Evolutionary conservation across 805 yeast species (phyloP).

Genomic region (Candida pseudoglaebosa): DNA sequence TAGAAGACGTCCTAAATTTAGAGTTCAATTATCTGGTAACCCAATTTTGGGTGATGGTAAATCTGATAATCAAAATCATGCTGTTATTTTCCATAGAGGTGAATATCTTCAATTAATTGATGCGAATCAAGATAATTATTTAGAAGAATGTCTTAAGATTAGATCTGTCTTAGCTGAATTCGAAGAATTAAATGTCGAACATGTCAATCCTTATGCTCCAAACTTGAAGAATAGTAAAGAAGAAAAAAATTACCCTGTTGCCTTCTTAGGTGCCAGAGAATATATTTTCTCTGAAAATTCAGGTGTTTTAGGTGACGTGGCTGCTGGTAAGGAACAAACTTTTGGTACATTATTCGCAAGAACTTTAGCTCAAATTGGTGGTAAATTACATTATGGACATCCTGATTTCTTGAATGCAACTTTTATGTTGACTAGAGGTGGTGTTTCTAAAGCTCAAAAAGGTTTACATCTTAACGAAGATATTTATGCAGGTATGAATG

Average conservation of each 20-base stretch:
- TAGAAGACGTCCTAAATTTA: slow-evolving; percentile 55
- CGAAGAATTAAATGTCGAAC: slow-evolving; percentile 58
- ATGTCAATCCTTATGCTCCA: slow-evolving; percentile 79
- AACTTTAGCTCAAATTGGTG: slow-evolving; percentile 77
- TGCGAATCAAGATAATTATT: slow-evolving; percentile 80
- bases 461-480: slow-evolving; percentile 83
- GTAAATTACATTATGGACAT: slow-evolving; percentile 82
- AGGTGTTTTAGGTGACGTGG: slow-evolving; percentile 80
- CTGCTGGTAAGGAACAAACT: slow-evolving; percentile 86
- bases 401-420: slow-evolving; percentile 76
- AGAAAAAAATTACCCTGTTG: slow-evolving; percentile 55
- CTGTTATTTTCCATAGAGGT: slow-evolving; percentile 71
- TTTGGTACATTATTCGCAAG: slow-evolving; percentile 83
- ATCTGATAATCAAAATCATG: slow-evolving; percentile 78
- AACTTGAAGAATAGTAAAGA: slow-evolving; percentile 53
- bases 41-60: slow-evolving; percentile 86
- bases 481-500: slow-evolving; percentile 84
- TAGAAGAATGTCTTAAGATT: slow-evolving; percentile 78
- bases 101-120: slow-evolving; percentile 78
- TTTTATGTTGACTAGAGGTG: slow-evolving; percentile 82
- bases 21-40: slow-evolving; percentile 67
- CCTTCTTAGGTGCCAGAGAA: slow-evolving; percentile 80
- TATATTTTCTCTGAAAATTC: slow-evolving; percentile 79
- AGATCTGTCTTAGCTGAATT: slow-evolving; percentile 73
- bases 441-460: slow-evolving; percentile 80